These are phyloP conservation scores for Yarrowia alimentaria DNA, from an alignment of 805 yeast genomes.

Conservation along the genomic window DNA sequence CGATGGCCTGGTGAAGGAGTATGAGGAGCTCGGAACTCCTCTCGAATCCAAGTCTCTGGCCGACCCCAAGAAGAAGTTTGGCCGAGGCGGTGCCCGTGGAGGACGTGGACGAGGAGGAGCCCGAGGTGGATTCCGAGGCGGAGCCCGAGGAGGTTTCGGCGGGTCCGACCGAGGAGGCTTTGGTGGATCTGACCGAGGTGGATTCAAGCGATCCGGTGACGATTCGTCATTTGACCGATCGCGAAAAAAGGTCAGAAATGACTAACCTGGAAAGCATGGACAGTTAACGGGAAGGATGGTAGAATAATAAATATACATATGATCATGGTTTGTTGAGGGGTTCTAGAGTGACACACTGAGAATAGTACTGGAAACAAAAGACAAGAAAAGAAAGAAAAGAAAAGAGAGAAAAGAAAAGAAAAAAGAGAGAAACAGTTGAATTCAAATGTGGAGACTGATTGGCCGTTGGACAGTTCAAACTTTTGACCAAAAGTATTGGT, in stretches of 20 bases:
- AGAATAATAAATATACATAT: too few relatives aligned
- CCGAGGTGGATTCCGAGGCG: background rate
- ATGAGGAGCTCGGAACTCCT: slow-evolving; percentile 19
- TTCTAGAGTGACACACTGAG: too few relatives aligned
- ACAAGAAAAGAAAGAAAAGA: too few relatives aligned
- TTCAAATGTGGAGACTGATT: too few relatives aligned
- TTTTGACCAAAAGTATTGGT: too few relatives aligned
- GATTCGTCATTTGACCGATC: slow-evolving; percentile 9
- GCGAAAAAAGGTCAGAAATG: slow-evolving; percentile 21
- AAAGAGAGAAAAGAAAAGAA: too few relatives aligned
- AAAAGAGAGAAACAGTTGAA: too few relatives aligned
- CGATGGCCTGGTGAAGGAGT: slow-evolving; percentile 15
- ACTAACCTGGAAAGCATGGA: slow-evolving; percentile 1
- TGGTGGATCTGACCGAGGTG: slow-evolving; percentile 4
- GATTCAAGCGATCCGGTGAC: slow-evolving; percentile 8
- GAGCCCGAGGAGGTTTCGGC: slow-evolving; percentile 14
- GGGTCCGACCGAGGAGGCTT: slow-evolving; percentile 11
- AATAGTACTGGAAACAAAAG: too few relatives aligned
- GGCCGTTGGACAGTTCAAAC: too few relatives aligned
- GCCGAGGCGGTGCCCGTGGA: slow-evolving; percentile 26
- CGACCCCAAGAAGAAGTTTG: slow-evolving; percentile 5
- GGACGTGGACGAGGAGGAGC: slow-evolving; percentile 26
- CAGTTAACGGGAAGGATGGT: background rate
- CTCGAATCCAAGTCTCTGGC: slow-evolving; percentile 24
- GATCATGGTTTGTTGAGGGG: too few relatives aligned